Base-by-base conservation (phyloP, 768 basidiomycete species). In the Mycena haematopus region DNA sequence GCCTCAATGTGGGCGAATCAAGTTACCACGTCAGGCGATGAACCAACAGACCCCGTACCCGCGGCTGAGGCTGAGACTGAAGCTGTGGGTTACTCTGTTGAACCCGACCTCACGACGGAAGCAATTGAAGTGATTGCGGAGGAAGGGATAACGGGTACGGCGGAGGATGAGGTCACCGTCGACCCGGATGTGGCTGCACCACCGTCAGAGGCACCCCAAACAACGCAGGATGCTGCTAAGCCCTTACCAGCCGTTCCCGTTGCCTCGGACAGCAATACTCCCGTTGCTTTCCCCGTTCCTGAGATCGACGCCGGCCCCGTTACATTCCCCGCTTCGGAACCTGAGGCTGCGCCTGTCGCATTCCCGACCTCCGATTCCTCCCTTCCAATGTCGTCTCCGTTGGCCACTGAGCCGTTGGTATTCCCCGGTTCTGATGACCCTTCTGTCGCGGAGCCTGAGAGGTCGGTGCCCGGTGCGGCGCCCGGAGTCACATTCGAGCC, bases 1-100 rank as follows among this genome's bases (percentile, higher is more conserved):
- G 90, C 92, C 14, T 80, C 84, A 0, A 91, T 96, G 91, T 97
- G 95, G 95, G 87, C 91, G 0, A 87, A 93, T 71, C 92, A 96
- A 70, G 79, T 90, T 31, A 86, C 86, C 24, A 81, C 88, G 5
- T 83, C 84, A 31, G 90, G 88, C 56, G 81, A 84, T 27, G 33
- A 27, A 75, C 80, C 5, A 70, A 76, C 51, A 71, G 72, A 67
- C 52, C 74, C 31, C 2, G 53, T 67, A 15, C 58, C 65, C 0
- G 65, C 63, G 11, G 49, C 63, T 22, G 79, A 80, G n/a, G 71
- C 78, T 21, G 65, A 67, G 11, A 45, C 60, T 22, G 79, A 80
- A 19, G 70, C 78, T 21, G 73, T 75, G 25, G 84, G 81, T n/a
- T 85, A 86, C 71, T 72, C 74, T 50, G 72, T 81, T 14, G 83